These are phyloP conservation scores for Erodium maritimum DNA, from an alignment of 345 rosid genomes.

Conservation along the genomic window DNA sequence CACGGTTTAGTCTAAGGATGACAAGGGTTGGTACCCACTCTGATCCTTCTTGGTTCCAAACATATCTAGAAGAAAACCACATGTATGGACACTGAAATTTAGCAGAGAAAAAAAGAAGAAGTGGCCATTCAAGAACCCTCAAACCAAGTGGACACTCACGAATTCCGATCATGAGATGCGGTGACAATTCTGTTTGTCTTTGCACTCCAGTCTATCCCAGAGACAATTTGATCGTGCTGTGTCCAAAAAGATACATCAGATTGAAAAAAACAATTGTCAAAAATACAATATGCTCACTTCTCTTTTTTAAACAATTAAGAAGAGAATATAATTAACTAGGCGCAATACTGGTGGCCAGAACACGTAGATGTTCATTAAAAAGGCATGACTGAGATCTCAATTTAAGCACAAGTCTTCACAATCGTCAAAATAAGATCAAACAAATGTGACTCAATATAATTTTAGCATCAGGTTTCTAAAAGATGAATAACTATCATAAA, in stretches of 20 bases:
- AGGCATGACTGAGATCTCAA: background rate
- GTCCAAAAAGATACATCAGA: constrained; percentile 6
- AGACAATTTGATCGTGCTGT: constrained; percentile 97
- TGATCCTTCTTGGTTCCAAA: constrained; percentile 80
- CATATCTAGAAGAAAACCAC: constrained; percentile 39
- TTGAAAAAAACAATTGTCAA: background rate
- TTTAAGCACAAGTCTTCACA: too few relatives aligned
- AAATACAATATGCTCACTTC: constrained; percentile 2
- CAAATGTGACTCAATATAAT: too few relatives aligned
- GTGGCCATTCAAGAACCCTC: background rate
- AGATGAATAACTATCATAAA: background rate
- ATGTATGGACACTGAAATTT: background rate
- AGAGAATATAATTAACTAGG: background rate
- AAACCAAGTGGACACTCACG: constrained; percentile 47
- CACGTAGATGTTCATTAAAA: background rate
- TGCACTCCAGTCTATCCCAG: constrained; percentile 94
- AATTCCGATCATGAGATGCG: constrained; percentile 90
- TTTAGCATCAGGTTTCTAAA: too few relatives aligned
- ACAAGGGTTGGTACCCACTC: constrained; percentile 97
- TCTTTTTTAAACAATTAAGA: background rate
- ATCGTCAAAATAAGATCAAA: background rate
- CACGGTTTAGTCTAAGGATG: constrained; percentile 93
- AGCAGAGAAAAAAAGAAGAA: background rate
- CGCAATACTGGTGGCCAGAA: background rate
- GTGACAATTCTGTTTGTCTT: constrained; percentile 76